Conservation (phyloP, 345 rosid species). For the Eutrema japonicum region DNA sequence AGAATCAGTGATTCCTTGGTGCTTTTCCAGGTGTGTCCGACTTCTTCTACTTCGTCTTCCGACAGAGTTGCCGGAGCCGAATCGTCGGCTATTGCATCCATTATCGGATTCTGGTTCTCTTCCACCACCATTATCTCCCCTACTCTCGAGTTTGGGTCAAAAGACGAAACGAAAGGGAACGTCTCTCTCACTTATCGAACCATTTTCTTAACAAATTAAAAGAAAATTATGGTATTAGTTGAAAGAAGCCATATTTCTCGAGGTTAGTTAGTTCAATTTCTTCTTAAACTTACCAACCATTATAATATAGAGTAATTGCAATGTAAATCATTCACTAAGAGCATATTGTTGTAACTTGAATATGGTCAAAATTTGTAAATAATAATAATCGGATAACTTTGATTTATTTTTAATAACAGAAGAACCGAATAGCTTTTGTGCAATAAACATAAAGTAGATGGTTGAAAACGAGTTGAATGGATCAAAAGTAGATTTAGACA, state of each 20-base stretch:
- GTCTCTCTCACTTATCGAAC: slow-evolving; percentile 5
- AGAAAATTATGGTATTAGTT: slow-evolving; percentile 22
- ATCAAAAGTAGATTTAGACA: too few relatives aligned
- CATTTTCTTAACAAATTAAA: background rate
- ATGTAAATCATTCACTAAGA: too few relatives aligned
- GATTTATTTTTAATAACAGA: too few relatives aligned
- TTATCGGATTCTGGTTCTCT: background rate
- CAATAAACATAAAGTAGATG: too few relatives aligned
- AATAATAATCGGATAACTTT: too few relatives aligned
- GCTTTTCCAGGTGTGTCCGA: slow-evolving; percentile 45
- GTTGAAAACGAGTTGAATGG: too few relatives aligned
- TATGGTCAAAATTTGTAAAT: too few relatives aligned
- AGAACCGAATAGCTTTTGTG: too few relatives aligned
- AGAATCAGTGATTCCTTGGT: slow-evolving; percentile 54
- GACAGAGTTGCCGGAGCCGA: background rate
- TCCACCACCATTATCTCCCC: background rate
- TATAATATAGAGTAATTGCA: too few relatives aligned
- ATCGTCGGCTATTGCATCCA: slow-evolving; percentile 18
- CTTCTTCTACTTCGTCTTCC: slow-evolving; percentile 37
- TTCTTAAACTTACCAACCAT: background rate
- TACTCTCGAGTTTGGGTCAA: background rate
- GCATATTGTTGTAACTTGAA: too few relatives aligned
- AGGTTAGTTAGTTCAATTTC: slow-evolving; percentile 18
- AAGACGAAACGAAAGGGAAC: background rate
- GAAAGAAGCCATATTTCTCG: slow-evolving; percentile 1